phyloP scores from a whole-genome alignment of 176 grass and related monocot species.

The Hordeum vulgare region DNA sequence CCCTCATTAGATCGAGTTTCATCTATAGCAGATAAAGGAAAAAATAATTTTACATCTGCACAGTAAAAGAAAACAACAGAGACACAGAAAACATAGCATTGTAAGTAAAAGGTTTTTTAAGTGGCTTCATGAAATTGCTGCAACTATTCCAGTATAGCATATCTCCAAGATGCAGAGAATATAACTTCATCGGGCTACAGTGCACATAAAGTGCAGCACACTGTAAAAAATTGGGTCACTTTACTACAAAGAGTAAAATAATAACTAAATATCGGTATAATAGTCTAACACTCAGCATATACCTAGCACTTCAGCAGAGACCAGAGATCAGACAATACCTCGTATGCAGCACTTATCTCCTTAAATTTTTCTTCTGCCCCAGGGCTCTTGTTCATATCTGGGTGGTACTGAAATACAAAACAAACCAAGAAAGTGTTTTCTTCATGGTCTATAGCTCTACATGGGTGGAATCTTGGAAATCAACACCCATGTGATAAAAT shows the following conservation, averaged over 20 bases:
- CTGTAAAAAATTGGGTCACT: not conserved
- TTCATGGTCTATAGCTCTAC: slow-evolving; percentile 6
- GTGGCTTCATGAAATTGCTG: not conserved
- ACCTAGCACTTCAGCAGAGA: not conserved
- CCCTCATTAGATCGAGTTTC: too few species aligned
- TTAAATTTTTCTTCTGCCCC: slow-evolving; percentile 96
- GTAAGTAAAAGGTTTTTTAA: not conserved
- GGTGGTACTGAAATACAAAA: slow-evolving; percentile 62
- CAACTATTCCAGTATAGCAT: not conserved
- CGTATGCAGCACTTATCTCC: slow-evolving; percentile 95
- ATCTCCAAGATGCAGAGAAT: not conserved
- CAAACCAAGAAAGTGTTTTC: slow-evolving; percentile 17
- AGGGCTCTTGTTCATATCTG: slow-evolving; percentile 86
- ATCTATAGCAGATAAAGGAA: too few species aligned
- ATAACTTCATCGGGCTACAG: not conserved
- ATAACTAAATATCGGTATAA: not conserved
- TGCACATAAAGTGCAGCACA: not conserved
- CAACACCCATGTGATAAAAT: not conserved
- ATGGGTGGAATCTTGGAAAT: not conserved
- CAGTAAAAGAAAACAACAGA: too few species aligned
- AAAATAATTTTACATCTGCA: too few species aligned
- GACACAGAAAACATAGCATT: too few species aligned
- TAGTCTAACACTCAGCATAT: not conserved
- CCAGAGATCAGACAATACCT: slow-evolving; percentile 46
- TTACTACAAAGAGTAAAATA: not conserved